Conservation (phyloP, 257 asterid species). For the Solanum stenotomum region DNA sequence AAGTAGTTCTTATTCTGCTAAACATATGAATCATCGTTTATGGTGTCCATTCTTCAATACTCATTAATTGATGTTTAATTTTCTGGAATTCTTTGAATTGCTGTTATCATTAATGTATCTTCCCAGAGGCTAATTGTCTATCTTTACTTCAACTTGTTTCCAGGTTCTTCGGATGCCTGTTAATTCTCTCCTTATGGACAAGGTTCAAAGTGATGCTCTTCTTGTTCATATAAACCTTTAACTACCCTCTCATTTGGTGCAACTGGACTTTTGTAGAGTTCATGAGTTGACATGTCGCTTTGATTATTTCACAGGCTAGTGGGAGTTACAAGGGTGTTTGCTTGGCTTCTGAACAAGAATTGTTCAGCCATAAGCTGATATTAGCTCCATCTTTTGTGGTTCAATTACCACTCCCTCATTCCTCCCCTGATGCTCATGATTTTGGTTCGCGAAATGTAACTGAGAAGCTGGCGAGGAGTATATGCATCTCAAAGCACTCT, state of each 20-base stretch:
- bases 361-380: slow-evolving; percentile 64
- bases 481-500: slow-evolving; percentile 65
- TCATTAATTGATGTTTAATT: neutral
- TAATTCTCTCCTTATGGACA: slow-evolving; percentile 43
- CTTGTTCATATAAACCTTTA: neutral
- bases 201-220: slow-evolving; percentile 30
- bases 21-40: neutral
- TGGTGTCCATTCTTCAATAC: neutral
- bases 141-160: neutral
- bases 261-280: neutral
- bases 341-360: slow-evolving; percentile 85
- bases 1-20: neutral
- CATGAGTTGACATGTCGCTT: slow-evolving; percentile 1
- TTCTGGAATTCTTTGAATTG: neutral
- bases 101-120: neutral
- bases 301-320: slow-evolving; percentile 37
- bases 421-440: slow-evolving; percentile 23
- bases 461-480: slow-evolving; percentile 64
- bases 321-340: slow-evolving; percentile 64
- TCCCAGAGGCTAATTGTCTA: neutral
- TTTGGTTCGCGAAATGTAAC: slow-evolving; percentile 16
- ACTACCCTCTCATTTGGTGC: neutral
- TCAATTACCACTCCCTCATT: slow-evolving; percentile 27
- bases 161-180: slow-evolving; percentile 88
- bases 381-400: slow-evolving; percentile 56